A percentile compares a stretch with the other conserved stretches of the same genome.
Conservation (phyloP, 2,329 filamentous ascomycete species). For the Aureobasidium uvarum region DNA sequence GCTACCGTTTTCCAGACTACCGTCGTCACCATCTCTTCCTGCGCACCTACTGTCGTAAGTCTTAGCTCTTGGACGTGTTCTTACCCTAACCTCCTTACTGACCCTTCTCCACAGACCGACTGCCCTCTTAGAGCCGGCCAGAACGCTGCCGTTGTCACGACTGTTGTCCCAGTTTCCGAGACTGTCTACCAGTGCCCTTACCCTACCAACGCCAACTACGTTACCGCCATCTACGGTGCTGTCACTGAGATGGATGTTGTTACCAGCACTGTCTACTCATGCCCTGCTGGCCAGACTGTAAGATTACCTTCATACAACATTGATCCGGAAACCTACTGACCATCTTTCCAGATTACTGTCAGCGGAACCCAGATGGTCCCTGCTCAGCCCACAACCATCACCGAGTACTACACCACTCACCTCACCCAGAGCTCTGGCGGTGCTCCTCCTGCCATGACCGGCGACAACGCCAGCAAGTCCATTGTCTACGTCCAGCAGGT, state of each 20-base stretch:
- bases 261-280: constrained; percentile 35
- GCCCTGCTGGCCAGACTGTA: constrained; percentile 34
- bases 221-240: constrained; percentile 33
- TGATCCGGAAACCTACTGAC: no score
- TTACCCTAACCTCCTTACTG: neutral
- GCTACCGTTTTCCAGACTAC: constrained; percentile 24
- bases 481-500: constrained; percentile 20
- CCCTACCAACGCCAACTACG: constrained; percentile 26
- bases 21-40: constrained; percentile 27
- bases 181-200: constrained; percentile 27
- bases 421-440: neutral
- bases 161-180: constrained; percentile 26
- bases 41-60: constrained; percentile 24
- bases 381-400: constrained; percentile 19
- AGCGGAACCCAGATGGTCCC: constrained; percentile 9
- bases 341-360: neutral
- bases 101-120: neutral
- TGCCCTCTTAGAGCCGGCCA: constrained; percentile 25
- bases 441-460: constrained; percentile 4
- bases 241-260: constrained; percentile 8
- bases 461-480: neutral
- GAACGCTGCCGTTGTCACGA: constrained; percentile 30
- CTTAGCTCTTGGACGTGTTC: neutral
- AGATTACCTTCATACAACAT: no score
- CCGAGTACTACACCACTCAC: constrained; percentile 4